A percentile compares a stretch with the other conserved stretches of the same genome.
phyloP scores from a whole-genome alignment of 148 eudicot species.

The Limonium bicolor region DNA sequence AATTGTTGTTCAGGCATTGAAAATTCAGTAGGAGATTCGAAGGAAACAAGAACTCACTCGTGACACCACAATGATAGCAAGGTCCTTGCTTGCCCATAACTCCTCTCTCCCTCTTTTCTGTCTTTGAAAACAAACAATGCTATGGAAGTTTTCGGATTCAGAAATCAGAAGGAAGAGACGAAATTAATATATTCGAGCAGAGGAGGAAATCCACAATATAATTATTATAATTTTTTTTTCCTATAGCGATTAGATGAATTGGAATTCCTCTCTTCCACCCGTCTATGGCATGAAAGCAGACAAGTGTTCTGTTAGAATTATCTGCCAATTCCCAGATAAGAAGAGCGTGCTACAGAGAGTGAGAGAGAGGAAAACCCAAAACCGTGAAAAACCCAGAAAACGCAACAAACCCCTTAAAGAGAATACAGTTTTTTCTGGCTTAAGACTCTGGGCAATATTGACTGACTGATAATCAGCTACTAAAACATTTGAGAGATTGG shows the following conservation, averaged over 20 bases:
- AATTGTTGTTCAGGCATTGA: neutral
- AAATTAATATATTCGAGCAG: neutral
- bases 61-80: conserved; percentile 99
- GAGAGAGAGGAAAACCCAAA: neutral
- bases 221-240: too few relatives aligned
- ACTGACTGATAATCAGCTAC: neutral
- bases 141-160: too few relatives aligned
- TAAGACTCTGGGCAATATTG: neutral
- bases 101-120: conserved; percentile 16
- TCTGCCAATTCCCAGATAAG: neutral
- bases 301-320: conserved; percentile 2
- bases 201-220: neutral
- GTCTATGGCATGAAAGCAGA: neutral
- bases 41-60: conserved; percentile 70
- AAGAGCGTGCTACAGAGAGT: too few relatives aligned
- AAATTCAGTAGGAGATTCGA: neutral
- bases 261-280: neutral
- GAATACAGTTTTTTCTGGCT: neutral
- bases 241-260: too few relatives aligned
- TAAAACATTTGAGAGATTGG: neutral
- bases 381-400: neutral
- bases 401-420: neutral
- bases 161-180: too few relatives aligned
- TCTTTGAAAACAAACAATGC: too few relatives aligned
- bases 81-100: conserved; percentile 99